Evolutionary conservation across 306 rosid species (phyloP).

Genomic region (Lotus japonicus): DNA sequence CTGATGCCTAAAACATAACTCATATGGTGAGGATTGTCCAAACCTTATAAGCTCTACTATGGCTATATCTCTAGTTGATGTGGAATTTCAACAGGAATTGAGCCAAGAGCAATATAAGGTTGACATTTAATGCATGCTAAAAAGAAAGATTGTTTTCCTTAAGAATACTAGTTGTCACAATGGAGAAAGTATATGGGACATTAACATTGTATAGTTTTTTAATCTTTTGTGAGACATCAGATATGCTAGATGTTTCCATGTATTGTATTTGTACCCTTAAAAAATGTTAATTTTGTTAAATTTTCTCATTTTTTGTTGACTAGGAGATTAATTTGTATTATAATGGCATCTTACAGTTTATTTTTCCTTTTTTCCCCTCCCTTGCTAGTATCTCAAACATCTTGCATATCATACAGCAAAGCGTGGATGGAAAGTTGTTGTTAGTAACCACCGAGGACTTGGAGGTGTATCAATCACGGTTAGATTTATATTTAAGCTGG

Average conservation of each 20-base stretch:
- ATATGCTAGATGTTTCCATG: not conserved
- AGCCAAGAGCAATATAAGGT: not conserved
- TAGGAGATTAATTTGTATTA: constrained; percentile 10
- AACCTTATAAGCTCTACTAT: too few relatives aligned
- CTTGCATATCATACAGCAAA: constrained; percentile 72
- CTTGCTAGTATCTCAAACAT: constrained; percentile 85
- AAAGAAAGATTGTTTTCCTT: not conserved
- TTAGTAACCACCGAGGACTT: constrained; percentile 87
- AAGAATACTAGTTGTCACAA: not conserved
- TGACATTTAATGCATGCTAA: not conserved
- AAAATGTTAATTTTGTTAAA: not conserved
- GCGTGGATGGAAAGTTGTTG: constrained; percentile 79
- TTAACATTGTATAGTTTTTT: not conserved
- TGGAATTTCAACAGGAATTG: too few relatives aligned
- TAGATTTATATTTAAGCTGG: constrained; percentile 32
- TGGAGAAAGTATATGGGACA: not conserved
- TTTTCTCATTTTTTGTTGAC: not conserved
- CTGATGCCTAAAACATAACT: too few relatives aligned
- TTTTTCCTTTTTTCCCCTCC: not conserved
- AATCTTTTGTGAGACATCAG: not conserved
- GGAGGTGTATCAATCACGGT: constrained; percentile 96
- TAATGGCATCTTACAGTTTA: constrained; percentile 11
- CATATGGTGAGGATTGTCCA: too few relatives aligned
- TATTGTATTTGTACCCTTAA: not conserved
- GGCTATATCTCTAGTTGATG: too few relatives aligned